Conservation (phyloP, 768 basidiomycete genomes). For the Mycena sanguinolenta region DNA sequence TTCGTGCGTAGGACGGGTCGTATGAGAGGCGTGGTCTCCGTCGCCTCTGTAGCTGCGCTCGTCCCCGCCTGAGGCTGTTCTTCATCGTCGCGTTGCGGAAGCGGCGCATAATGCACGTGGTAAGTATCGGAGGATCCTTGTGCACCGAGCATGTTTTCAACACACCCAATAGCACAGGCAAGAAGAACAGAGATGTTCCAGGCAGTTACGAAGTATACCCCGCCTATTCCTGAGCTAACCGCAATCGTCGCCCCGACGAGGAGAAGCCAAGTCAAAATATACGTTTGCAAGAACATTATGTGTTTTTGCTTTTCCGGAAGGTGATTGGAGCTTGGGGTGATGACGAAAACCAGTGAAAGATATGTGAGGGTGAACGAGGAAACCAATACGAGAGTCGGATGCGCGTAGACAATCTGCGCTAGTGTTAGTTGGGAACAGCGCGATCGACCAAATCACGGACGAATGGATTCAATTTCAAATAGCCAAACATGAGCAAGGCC, state of each 20-base stretch:
- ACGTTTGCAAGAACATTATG: conserved; percentile 65
- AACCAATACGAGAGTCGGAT: conserved; percentile 63
- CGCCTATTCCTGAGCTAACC: conserved; percentile 60
- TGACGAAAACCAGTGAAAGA: conserved; percentile 57
- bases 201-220: conserved; percentile 68
- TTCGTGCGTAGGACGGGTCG: conserved; percentile 24
- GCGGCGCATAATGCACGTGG: conserved; percentile 44
- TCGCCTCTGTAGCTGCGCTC: conserved; percentile 50
- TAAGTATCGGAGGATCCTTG: conserved; percentile 31
- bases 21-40: conserved; percentile 72
- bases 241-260: conserved; percentile 65
- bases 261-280: conserved; percentile 70
- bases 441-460: conserved; percentile 17
- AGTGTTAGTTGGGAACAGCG: conserved; percentile 9
- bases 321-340: conserved; percentile 50
- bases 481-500: conserved; percentile 60
- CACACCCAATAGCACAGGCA: conserved; percentile 54
- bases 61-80: conserved; percentile 24
- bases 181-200: conserved; percentile 67
- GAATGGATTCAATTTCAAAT: conserved; percentile 49
- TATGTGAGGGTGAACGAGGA: conserved; percentile 66
- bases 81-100: conserved; percentile 33
- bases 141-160: conserved; percentile 46
- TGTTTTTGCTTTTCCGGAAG: conserved; percentile 62
- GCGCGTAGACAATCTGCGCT: conserved; percentile 72